Evolutionary conservation across 805 yeast species (phyloP), one percentile per base, ranked within the genome.

Genomic region (Metschnikowia matae): DNA sequence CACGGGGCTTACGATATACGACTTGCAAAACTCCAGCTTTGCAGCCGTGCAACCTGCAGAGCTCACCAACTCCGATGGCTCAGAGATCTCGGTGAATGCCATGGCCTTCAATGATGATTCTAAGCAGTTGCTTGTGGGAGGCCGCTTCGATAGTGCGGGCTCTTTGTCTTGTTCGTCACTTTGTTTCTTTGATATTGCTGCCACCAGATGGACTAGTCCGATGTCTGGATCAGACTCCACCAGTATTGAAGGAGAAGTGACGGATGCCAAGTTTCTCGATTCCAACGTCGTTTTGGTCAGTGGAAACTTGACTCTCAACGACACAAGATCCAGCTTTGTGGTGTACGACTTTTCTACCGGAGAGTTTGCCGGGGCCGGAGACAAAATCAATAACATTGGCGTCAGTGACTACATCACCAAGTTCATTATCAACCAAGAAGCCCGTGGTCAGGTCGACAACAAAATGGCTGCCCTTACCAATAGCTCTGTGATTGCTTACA

Each of bases 41-140:
- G 61, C 81, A 0, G 56, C 66, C 3, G 58, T 65, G 38, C 85
- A 81, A 58, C 85, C 85, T 14, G 76, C 82, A 0, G 62, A 65
- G 15, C 62, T 82, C 21, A 64, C 77, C 2, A 63, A 71, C 10
- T 67, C 69, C 4, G 67, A 70, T n/a, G 74, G 82, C 13, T 71
- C 72, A 13, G 64, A 80, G 1, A 64, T 71, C 18, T 42, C 54
- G 10, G 67, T 74, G n/a, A 71, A 68, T 49, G 57, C 74, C 4
- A 58, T 74, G 48, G 75, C 63, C 4, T 61, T 64, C 34, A 65
- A 67, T 51, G 74, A 70, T 40, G 58, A 61, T 23, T 62, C 57
- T 5, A 55, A 61, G n/a, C 57, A 62, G 46, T 66, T 89, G 26
- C 71, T 84, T 31, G 87, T 87, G 11, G 96, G 87, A 37, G 97